Percentiles rank a stretch among this genome's conserved stretches.
phyloP scores from a whole-genome alignment of 805 yeast genomes.

The Teunomyces pallodes region DNA sequence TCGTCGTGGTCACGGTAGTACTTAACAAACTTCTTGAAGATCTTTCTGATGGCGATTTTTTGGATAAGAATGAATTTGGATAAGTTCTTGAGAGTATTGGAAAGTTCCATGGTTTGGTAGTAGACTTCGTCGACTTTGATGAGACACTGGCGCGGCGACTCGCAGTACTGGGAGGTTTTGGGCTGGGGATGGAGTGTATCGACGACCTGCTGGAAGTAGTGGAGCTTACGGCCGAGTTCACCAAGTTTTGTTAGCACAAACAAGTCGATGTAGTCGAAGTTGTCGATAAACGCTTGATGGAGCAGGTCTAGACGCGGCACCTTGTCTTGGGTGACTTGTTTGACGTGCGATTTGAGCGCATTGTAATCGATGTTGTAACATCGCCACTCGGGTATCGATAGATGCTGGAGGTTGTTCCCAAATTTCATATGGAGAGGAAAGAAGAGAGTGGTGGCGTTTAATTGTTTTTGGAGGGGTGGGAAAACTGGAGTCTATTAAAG shows the following conservation, averaged over 20 bases:
- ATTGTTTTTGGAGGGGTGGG: no score
- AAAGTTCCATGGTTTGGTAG: slow-evolving; percentile 38
- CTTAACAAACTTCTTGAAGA: slow-evolving; percentile 65
- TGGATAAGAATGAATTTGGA: slow-evolving; percentile 72
- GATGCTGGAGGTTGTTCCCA: slow-evolving; percentile 68
- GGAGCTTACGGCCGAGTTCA: slow-evolving; percentile 54
- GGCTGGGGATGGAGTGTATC: neutral
- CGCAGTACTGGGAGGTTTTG: neutral
- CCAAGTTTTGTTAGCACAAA: slow-evolving; percentile 68
- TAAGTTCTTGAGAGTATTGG: slow-evolving; percentile 56
- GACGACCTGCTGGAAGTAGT: slow-evolving; percentile 24
- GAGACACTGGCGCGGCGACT: slow-evolving; percentile 4
- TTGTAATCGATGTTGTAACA: slow-evolving; percentile 81
- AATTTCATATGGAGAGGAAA: slow-evolving; percentile 71
- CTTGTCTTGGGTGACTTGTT: slow-evolving; percentile 46
- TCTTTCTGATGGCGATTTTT: slow-evolving; percentile 68
- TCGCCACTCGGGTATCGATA: slow-evolving; percentile 88
- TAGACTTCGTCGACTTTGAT: slow-evolving; percentile 25
- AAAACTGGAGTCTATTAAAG: no score
- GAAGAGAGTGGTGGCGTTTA: no score
- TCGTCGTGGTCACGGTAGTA: slow-evolving; percentile 29
- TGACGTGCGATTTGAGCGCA: slow-evolving; percentile 65
- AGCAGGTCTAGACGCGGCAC: slow-evolving; percentile 30
- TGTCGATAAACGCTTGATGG: slow-evolving; percentile 45
- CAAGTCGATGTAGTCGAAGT: slow-evolving; percentile 57